These are phyloP conservation scores for Tricholoma furcatifolium DNA, from an alignment of 768 basidiomycete species.

Conservation along the genomic window DNA sequence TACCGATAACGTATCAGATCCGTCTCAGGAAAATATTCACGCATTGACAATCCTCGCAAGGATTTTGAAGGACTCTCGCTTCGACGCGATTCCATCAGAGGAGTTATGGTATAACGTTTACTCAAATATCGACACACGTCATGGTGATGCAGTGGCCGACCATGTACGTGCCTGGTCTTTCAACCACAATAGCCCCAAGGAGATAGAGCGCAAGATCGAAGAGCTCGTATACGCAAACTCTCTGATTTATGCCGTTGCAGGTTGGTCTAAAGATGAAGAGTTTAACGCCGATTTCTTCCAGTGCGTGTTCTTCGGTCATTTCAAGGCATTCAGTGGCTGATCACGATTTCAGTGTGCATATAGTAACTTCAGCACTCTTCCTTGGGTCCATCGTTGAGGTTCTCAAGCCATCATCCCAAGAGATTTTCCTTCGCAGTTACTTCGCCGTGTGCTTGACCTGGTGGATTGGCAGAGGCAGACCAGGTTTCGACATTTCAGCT, in stretches of 20 bases:
- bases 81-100: slow-evolving; percentile 18
- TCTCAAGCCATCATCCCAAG: slow-evolving; percentile 42
- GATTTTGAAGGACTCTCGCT: slow-evolving; percentile 50
- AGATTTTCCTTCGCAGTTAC: slow-evolving; percentile 57
- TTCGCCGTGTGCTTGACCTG: slow-evolving; percentile 49
- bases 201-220: slow-evolving; percentile 55
- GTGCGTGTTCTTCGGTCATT: neutral
- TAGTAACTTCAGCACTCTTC: slow-evolving; percentile 67
- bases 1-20: neutral
- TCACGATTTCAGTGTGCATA: slow-evolving; percentile 47
- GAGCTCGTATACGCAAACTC: slow-evolving; percentile 58
- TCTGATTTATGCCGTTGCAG: slow-evolving; percentile 57
- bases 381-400: slow-evolving; percentile 45
- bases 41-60: slow-evolving; percentile 54
- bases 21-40: slow-evolving; percentile 26
- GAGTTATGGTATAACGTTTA: slow-evolving; percentile 24
- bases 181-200: slow-evolving; percentile 30
- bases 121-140: slow-evolving; percentile 30
- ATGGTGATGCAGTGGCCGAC: slow-evolving; percentile 38
- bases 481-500: slow-evolving; percentile 42
- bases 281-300: slow-evolving; percentile 56
- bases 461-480: slow-evolving; percentile 60
- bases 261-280: slow-evolving; percentile 37
- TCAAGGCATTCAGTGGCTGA: neutral
- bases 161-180: slow-evolving; percentile 46